Evolutionary conservation across 2,329 filamentous ascomycete species (phyloP), one percentile per base, ranked within the genome.

Genomic region (Fusarium sp.): DNA sequence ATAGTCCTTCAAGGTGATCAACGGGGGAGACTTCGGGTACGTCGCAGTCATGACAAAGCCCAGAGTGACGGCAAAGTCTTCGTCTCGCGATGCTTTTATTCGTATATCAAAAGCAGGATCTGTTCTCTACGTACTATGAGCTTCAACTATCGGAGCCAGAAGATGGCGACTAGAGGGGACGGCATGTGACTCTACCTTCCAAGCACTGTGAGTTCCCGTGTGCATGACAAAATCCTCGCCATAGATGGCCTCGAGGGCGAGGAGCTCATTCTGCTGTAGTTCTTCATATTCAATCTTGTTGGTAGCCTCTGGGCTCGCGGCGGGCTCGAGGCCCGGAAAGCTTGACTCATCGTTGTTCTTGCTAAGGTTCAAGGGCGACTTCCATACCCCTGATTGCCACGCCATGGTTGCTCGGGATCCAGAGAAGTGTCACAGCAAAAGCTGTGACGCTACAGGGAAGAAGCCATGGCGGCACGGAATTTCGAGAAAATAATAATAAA

Each of bases 241-340:
- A 80, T 96, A 98, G 58, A 98, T 97, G 46, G 96, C 93, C 78
- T 93, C 89, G 67, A 98, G 87, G 51, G 92, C 96, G 80, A 96
- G 90, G 66, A 97, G 87, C 84, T 98, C 96, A 80, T 98, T 93
- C 78, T 93, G 88, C 84, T 98, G 96, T 36, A 93, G 91, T 83
- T 97, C 93, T 73, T 92, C 90, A 84, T 98, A 97, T 79, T 95
- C 85, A 17, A 88, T 88, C 75, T 85, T 89, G 59, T 83, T 79
- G 49, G 80, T 79, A 56, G 83, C 76, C 67, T 85, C 81, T 68
- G 84, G 80, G 75, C 83, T 83, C 67, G 81, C 78, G 53, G 63
- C 51, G 73, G 84, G 81, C 74, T 84, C 84, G 73, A 89, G 84
- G 70, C 86, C 87, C 67, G 88, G 86, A 75, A 88, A 88, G 77